phyloP scores from a whole-genome alignment of 225 moss, liverwort and hornwort genomes.

The Marchantia polymorpha region DNA sequence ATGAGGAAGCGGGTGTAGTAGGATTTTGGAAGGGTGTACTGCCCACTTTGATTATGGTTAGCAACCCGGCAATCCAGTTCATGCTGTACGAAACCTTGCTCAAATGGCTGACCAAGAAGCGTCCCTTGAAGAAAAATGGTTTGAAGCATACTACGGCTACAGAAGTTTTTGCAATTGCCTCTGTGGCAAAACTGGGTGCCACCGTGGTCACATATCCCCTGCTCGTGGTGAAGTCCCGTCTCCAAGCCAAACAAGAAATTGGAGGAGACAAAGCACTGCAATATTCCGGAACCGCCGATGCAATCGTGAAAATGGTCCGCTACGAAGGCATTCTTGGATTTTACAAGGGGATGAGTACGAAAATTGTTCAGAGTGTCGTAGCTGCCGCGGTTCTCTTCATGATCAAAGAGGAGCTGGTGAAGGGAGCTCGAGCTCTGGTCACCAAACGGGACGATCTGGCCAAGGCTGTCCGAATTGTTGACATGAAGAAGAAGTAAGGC shows the following conservation, averaged over 20 bases:
- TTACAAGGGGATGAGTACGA: constrained; percentile 97
- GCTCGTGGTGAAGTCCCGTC: constrained; percentile 95
- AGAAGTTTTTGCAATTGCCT: constrained; percentile 82
- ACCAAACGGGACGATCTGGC: constrained; percentile 47
- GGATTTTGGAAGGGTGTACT: constrained; percentile 93
- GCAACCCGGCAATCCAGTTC: constrained; percentile 73
- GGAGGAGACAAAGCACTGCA: constrained; percentile 45
- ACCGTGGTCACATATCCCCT: constrained; percentile 95
- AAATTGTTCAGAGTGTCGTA: constrained; percentile 90
- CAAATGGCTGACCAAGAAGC: constrained; percentile 65
- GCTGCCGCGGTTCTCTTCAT: constrained; percentile 91
- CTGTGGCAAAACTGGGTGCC: constrained; percentile 92
- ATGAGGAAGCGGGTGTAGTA: constrained; percentile 51
- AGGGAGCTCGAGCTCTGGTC: constrained; percentile 67
- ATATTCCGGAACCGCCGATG: constrained; percentile 67
- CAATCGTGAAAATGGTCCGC: constrained; percentile 76
- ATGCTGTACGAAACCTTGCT: constrained; percentile 67
- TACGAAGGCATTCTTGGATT: constrained; percentile 80
- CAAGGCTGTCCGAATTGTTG: constrained; percentile 17
- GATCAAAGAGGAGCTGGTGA: constrained; percentile 96
- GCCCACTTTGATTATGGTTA: constrained; percentile 70
- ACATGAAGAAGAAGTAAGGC: constrained; percentile 7
- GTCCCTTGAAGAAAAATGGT: constrained; percentile 50
- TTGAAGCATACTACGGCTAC: constrained; percentile 53
- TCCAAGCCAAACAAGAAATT: constrained; percentile 85